Evolutionary conservation across 2,329 filamentous ascomycete species (phyloP).

Genomic region (Cladophialophora yegresii): DNA sequence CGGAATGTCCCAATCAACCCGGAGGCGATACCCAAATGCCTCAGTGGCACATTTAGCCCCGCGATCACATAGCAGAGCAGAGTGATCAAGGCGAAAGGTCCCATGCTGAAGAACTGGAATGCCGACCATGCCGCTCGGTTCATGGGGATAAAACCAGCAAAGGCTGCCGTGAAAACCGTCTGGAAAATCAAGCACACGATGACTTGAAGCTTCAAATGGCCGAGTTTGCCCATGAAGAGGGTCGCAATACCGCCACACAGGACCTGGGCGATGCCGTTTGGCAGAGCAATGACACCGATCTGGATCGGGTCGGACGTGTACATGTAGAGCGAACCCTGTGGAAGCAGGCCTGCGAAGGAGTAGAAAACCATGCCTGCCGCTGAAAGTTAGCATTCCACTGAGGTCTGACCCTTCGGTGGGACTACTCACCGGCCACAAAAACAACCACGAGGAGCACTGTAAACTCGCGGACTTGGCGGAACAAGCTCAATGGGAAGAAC

Average conservation of each 20-base stretch:
- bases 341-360: constrained; percentile 50
- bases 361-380: constrained; percentile 47
- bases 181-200: constrained; percentile 31
- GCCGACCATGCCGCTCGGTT: constrained; percentile 32
- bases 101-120: constrained; percentile 33
- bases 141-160: constrained; percentile 11
- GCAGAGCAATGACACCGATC: constrained; percentile 46
- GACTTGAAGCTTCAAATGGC: constrained; percentile 25
- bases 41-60: constrained; percentile 20
- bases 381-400: background rate
- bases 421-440: constrained; percentile 42
- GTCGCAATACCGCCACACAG: constrained; percentile 17
- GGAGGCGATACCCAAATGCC: constrained; percentile 25
- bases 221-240: constrained; percentile 18
- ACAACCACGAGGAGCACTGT: constrained; percentile 43
- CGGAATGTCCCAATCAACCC: constrained; percentile 29
- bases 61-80: constrained; percentile 21
- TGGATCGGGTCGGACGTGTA: constrained; percentile 45
- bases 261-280: constrained; percentile 17
- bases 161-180: constrained; percentile 34
- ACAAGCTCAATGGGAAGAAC: constrained; percentile 49
- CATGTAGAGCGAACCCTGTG: constrained; percentile 47
- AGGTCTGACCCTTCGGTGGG: background rate
- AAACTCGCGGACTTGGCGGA: constrained; percentile 45
- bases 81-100: constrained; percentile 21